phyloP scores from a whole-genome alignment of 2,329 filamentous ascomycete genomes.

The Fusarium transvaalense region DNA sequence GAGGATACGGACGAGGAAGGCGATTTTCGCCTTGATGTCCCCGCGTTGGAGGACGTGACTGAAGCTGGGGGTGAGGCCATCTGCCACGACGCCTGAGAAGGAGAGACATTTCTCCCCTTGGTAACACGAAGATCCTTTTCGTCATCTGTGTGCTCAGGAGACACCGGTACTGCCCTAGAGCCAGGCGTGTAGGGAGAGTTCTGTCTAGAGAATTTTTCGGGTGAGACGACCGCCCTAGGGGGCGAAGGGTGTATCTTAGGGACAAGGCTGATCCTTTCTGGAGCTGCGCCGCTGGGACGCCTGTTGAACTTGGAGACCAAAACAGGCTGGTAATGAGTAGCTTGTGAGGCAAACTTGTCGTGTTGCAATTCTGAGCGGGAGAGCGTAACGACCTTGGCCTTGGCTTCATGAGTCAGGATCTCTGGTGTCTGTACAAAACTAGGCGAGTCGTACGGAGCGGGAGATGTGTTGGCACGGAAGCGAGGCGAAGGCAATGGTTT shows the following conservation, averaged over 20 bases:
- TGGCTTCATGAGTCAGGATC: conserved; percentile 7
- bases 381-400: conserved; percentile 33
- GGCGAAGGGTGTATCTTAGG: conserved; percentile 29
- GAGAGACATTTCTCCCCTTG: conserved; percentile 52
- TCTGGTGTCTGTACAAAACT: neutral
- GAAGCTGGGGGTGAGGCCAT: conserved; percentile 59
- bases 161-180: conserved; percentile 56
- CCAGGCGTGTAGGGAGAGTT: conserved; percentile 41
- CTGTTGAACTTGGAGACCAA: conserved; percentile 49
- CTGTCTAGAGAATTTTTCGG: conserved; percentile 6
- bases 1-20: conserved; percentile 35
- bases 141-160: conserved; percentile 51
- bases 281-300: conserved; percentile 18
- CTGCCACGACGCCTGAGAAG: conserved; percentile 61
- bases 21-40: conserved; percentile 24
- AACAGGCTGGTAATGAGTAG: conserved; percentile 21
- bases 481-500: conserved; percentile 54
- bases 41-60: conserved; percentile 44
- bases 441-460: conserved; percentile 62
- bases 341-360: conserved; percentile 13
- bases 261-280: conserved; percentile 20
- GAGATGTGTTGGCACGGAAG: conserved; percentile 67
- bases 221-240: conserved; percentile 17
- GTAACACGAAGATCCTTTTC: conserved; percentile 47
- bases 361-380: conserved; percentile 16